A percentile compares a stretch with the other conserved stretches of the same genome.
These are phyloP conservation scores for Pyrenochaeta sp. DNA, from an alignment of 2,329 filamentous ascomycete species.

Conservation along the genomic window DNA sequence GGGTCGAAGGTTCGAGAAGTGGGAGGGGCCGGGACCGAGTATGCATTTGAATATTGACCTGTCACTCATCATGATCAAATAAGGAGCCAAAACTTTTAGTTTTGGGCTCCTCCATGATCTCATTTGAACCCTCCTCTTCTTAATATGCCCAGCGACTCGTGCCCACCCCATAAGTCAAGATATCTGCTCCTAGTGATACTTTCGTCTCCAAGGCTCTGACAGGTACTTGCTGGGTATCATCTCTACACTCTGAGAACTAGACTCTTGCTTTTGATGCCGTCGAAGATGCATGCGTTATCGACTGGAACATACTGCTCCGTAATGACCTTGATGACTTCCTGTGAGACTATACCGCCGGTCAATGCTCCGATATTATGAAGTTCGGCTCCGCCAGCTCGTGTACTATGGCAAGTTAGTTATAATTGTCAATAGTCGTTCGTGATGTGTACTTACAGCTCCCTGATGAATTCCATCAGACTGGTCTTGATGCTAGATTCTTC, in stretches of 20 bases:
- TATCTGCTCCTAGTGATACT: not conserved
- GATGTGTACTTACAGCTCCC: slow-evolving; percentile 52
- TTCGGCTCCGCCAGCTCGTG: slow-evolving; percentile 81
- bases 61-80: too few relatives aligned
- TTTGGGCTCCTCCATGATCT: too few relatives aligned
- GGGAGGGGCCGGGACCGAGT: too few relatives aligned
- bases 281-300: slow-evolving; percentile 69
- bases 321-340: slow-evolving; percentile 91
- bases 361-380: slow-evolving; percentile 91
- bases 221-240: not conserved
- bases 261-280: slow-evolving; percentile 65
- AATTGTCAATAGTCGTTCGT: not conserved
- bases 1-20: too few relatives aligned
- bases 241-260: slow-evolving; percentile 57
- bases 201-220: not conserved
- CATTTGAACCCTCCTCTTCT: too few relatives aligned
- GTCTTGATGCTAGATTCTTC: slow-evolving; percentile 49
- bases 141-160: too few relatives aligned
- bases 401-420: slow-evolving; percentile 49
- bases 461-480: slow-evolving; percentile 47
- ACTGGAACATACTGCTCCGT: slow-evolving; percentile 72
- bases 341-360: slow-evolving; percentile 91
- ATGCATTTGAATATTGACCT: too few relatives aligned
- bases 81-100: too few relatives aligned
- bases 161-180: not conserved